Evolutionary conservation across 371 early-diverging fungal genomes (phyloP), one percentile per base, ranked within the genome.

Genomic region (Apophysomyces variabilis): DNA sequence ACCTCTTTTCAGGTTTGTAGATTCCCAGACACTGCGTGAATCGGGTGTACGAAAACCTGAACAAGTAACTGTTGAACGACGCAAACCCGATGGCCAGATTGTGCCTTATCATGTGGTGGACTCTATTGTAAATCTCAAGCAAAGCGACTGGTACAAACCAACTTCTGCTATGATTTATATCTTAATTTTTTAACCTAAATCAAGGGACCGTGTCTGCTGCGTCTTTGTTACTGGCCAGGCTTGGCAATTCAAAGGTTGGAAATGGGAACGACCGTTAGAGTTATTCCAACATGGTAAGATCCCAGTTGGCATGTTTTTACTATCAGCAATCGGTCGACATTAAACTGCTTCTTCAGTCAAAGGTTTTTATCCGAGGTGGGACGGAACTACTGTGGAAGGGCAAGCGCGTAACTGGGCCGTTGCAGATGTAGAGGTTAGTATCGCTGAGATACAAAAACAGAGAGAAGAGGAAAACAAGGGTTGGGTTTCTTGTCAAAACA

Each of bases 161-260:
- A 26, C 32, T 26, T 26, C 32, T 26, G 32, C 32, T 26, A 26
- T 26, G 32, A 3, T 26, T 26, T 26, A 26, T 26, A 59, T 7
- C 5, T 14, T 8, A 16, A 38, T 45, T 9, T 16, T 61, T 44
- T 39, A 47, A 38, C 18, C 16, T 26, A 7, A 7, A 37, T n/a
- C 35, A 64, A 86, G 89, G 94, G 92, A 94, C 57, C 89, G 92
- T 39, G 90, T 97, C 6, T 92, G 93, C 0, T 94, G 92, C 50
- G 95, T 96, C 14, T 93, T 97, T 73, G 90, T 92, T 13, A 87
- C 87, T 45, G 96, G 96, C 35, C 93, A 92, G 44, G 84, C 85
- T 41, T 97, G 98, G 98, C 96, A 97, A 75, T 95, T 96, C 74
- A 93, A 92, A 67, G 88, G 89, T 26, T 96, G 95, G 95, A 90